phyloP scores from a whole-genome alignment of 306 rosid genomes.

The Cucumis hystrix region DNA sequence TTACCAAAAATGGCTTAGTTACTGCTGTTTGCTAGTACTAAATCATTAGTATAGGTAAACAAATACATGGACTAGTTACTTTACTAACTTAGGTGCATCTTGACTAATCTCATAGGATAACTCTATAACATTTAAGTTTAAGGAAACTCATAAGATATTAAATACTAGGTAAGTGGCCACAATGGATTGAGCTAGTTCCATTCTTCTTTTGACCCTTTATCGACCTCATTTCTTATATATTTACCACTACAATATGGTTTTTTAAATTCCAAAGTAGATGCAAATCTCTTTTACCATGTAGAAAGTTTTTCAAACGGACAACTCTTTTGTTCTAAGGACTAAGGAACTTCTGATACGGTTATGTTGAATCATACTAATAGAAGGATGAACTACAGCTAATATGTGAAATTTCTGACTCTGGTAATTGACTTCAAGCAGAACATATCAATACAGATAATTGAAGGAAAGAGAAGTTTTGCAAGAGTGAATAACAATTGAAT shows the following conservation, averaged over 20 bases:
- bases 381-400: neutral
- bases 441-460: neutral
- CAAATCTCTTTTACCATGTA: neutral
- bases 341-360: neutral
- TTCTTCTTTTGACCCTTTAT: no score
- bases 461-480: neutral
- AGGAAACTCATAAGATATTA: no score
- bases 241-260: no score
- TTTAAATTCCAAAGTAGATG: neutral
- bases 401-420: neutral
- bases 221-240: no score
- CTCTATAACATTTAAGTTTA: no score
- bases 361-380: neutral
- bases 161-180: no score
- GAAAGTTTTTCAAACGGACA: neutral
- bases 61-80: neutral
- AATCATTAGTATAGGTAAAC: neutral
- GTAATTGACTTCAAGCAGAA: neutral
- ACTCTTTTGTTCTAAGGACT: no score
- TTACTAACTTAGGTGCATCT: no score
- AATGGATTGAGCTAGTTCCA: no score
- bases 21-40: neutral
- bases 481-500: conserved; percentile 7
- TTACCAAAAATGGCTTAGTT: neutral
- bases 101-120: no score